These are phyloP conservation scores for Crucibulum cyathiforme DNA, from an alignment of 1,284 basidiomycete genomes.

Conservation along the genomic window DNA sequence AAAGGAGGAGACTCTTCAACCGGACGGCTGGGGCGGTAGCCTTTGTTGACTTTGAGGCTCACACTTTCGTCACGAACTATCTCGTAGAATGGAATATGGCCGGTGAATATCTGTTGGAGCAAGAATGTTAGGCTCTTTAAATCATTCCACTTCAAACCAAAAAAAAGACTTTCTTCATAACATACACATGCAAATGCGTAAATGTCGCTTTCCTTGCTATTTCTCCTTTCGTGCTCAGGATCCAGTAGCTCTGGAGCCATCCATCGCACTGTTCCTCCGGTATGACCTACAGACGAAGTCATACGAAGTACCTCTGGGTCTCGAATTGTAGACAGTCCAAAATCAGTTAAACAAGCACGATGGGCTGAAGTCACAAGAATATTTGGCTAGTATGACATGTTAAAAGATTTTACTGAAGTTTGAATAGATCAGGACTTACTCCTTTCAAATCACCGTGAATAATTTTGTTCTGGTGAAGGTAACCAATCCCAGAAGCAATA, in stretches of 20 bases:
- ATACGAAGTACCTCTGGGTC: slow-evolving; percentile 10
- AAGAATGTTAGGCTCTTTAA: too few species aligned
- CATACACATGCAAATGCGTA: slow-evolving; percentile 26
- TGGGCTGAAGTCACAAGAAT: slow-evolving; percentile 32
- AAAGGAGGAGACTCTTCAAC: not conserved
- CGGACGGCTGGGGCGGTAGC: not conserved
- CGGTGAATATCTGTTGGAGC: slow-evolving; percentile 1
- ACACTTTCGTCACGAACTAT: not conserved
- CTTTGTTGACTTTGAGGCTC: not conserved
- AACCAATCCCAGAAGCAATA: slow-evolving; percentile 36
- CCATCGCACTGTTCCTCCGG: slow-evolving; percentile 22
- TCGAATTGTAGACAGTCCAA: slow-evolving; percentile 34
- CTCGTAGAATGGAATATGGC: not conserved
- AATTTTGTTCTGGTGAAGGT: slow-evolving; percentile 38
- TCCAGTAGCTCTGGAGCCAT: slow-evolving; percentile 24
- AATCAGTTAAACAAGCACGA: slow-evolving; percentile 41
- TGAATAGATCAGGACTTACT: slow-evolving; percentile 23
- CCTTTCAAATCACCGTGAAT: slow-evolving; percentile 47
- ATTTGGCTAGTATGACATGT: slow-evolving; percentile 29
- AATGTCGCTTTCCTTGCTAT: slow-evolving; percentile 18
- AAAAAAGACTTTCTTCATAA: slow-evolving; percentile 20
- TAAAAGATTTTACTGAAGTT: not conserved
- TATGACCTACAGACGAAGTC: slow-evolving; percentile 8
- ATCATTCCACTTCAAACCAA: not conserved
- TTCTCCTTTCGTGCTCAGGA: not conserved